These are phyloP conservation scores for Arctium lappa DNA, from an alignment of 129 eudicot genomes.

Conservation along the genomic window DNA sequence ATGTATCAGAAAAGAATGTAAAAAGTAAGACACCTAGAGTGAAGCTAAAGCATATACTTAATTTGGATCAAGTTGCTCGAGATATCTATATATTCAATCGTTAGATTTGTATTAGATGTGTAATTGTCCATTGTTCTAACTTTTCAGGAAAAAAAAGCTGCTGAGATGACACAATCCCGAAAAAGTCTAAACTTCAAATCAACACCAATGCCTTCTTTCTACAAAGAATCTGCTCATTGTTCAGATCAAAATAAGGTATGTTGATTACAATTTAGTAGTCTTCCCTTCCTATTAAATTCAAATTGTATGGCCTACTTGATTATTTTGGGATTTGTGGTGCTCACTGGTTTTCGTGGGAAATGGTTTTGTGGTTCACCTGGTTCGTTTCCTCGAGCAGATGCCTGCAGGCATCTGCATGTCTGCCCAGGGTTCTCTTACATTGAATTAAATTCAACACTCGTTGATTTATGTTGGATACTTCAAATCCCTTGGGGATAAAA, in stretches of 20 bases:
- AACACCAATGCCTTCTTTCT: conserved; percentile 59
- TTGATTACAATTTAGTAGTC: background rate
- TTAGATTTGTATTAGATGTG: background rate
- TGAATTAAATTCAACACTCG: no score
- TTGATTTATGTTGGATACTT: background rate
- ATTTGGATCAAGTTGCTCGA: background rate
- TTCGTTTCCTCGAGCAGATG: no score
- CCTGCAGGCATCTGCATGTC: no score
- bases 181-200: conserved; percentile 53
- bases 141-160: conserved; percentile 45
- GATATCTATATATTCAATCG: background rate
- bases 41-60: background rate
- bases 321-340: background rate
- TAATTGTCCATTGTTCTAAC: background rate
- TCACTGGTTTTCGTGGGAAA: no score
- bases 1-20: background rate
- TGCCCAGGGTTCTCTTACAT: no score
- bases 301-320: background rate
- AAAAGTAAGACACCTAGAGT: background rate
- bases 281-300: background rate
- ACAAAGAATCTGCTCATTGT: conserved; percentile 27
- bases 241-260: conserved; percentile 41
- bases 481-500: background rate
- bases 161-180: conserved; percentile 47
- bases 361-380: no score